Percentiles rank a stretch among this genome's conserved stretches.
Evolutionary conservation across 106 monocot species (phyloP).

Genomic region (Triglochin maritima): DNA sequence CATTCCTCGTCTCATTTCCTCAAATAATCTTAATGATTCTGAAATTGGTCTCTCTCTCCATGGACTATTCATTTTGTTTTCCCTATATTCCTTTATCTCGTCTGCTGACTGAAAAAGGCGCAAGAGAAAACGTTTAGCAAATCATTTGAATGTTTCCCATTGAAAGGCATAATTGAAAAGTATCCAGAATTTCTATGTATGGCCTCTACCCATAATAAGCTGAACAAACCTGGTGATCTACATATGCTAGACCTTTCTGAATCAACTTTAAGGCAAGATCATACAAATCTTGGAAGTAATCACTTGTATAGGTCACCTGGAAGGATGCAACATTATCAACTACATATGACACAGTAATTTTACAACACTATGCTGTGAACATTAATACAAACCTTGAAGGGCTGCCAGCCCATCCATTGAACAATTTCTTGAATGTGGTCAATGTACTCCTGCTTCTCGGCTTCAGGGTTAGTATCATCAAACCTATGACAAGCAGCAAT

Average conservation of each 20-base stretch:
- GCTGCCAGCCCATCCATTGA: slow-evolving; percentile 96
- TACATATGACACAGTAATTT: not conserved
- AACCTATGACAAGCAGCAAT: slow-evolving; percentile 32
- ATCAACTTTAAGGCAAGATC: slow-evolving; percentile 81
- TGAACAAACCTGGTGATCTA: slow-evolving; percentile 91
- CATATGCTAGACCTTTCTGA: slow-evolving; percentile 65
- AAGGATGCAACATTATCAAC: slow-evolving; percentile 10
- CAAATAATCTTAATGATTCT: slow-evolving; percentile 80
- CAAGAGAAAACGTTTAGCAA: not conserved
- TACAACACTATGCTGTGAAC: not conserved
- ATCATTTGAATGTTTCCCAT: no score
- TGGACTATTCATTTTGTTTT: slow-evolving; percentile 86
- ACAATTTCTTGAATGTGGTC: slow-evolving; percentile 94
- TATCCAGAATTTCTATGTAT: no score
- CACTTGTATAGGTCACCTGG: slow-evolving; percentile 84
- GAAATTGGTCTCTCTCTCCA: slow-evolving; percentile 90
- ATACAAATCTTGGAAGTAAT: slow-evolving; percentile 83
- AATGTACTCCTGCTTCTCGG: slow-evolving; percentile 90
- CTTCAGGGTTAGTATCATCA: slow-evolving; percentile 99
- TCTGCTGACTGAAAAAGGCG: slow-evolving; percentile 43
- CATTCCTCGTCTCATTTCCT: slow-evolving; percentile 80
- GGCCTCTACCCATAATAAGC: no score
- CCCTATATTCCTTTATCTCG: slow-evolving; percentile 88
- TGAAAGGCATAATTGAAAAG: no score
- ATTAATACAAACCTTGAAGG: slow-evolving; percentile 50